Evolutionary conservation across 176 grass and related monocot species (phyloP).

Genomic region (Paspalum vaginatum): DNA sequence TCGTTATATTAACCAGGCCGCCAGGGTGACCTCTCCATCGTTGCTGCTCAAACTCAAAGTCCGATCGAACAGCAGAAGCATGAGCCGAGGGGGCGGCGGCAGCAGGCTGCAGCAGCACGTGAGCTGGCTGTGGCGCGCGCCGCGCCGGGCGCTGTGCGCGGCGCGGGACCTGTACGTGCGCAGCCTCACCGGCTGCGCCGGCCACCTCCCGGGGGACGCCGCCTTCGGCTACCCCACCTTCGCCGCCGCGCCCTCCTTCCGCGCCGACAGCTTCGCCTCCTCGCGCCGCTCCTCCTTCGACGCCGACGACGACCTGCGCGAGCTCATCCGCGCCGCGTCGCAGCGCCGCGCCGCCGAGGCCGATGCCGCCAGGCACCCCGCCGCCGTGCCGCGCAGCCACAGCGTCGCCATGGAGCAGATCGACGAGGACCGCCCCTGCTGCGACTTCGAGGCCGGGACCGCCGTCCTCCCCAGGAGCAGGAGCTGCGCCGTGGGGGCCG

Average conservation of each 20-base stretch:
- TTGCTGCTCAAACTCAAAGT: no score
- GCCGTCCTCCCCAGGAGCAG: constrained; percentile 44
- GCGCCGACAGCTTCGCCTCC: constrained; percentile 18
- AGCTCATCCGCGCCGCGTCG: constrained; percentile 71
- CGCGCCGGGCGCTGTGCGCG: constrained; percentile 45
- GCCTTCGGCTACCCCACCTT: constrained; percentile 48
- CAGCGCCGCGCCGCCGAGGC: constrained; percentile 44
- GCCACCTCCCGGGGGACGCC: constrained; percentile 38
- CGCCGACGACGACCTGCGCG: constrained; percentile 58
- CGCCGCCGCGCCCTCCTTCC: not conserved
- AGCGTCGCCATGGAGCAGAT: constrained; percentile 72
- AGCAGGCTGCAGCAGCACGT: not conserved
- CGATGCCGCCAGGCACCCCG: not conserved
- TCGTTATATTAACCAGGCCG: no score
- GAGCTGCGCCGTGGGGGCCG: constrained; percentile 36
- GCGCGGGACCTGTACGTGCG: constrained; percentile 71
- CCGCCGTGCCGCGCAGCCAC: constrained; percentile 44
- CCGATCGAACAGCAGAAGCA: not conserved
- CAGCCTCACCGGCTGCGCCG: constrained; percentile 58
- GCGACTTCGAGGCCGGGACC: constrained; percentile 17
- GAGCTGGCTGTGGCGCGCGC: constrained; percentile 52
- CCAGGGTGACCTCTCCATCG: no score
- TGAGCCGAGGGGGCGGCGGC: constrained; percentile 37
- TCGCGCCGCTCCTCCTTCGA: constrained; percentile 13
- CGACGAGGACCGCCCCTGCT: constrained; percentile 69